Evolutionary conservation across 164 flowering plant genomes (phyloP).

Genomic region (Nymphaea colorata): DNA sequence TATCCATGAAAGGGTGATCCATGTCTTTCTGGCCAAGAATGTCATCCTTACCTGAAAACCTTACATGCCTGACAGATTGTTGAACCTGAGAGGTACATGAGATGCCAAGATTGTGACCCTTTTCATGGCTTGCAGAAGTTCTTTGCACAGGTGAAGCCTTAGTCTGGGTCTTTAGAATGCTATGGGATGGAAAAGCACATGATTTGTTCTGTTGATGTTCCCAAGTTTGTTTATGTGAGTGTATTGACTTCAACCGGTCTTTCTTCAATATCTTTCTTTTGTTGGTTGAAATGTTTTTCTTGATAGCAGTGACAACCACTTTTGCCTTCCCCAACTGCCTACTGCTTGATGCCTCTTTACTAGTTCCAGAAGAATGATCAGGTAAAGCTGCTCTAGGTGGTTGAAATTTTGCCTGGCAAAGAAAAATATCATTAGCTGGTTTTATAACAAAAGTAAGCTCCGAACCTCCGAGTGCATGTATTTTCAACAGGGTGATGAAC

Average conservation of each 20-base stretch:
- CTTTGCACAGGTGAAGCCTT: slow-evolving; percentile 14
- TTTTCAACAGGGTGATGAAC: no score
- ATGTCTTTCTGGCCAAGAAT: slow-evolving; percentile 20
- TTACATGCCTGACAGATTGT: slow-evolving; percentile 26
- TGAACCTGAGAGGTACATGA: slow-evolving; percentile 2
- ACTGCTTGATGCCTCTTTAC: neutral
- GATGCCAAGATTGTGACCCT: slow-evolving; percentile 4
- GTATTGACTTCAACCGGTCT: neutral
- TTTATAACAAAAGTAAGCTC: no score
- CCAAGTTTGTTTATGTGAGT: neutral
- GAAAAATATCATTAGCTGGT: neutral
- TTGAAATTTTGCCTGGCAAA: neutral
- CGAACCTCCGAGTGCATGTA: no score
- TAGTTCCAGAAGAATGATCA: neutral
- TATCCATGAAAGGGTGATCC: slow-evolving; percentile 8
- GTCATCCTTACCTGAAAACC: slow-evolving; percentile 31
- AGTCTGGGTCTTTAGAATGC: slow-evolving; percentile 30
- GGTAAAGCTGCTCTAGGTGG: neutral
- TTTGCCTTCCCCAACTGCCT: neutral
- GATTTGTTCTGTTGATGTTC: slow-evolving; percentile 3
- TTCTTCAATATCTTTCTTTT: neutral
- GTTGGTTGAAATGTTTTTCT: neutral
- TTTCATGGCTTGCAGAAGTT: slow-evolving; percentile 12
- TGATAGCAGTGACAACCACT: neutral
- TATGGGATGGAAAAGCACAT: slow-evolving; percentile 16